Evolutionary conservation across 257 asterid species (phyloP).

Genomic region (Solanum medicagineum): DNA sequence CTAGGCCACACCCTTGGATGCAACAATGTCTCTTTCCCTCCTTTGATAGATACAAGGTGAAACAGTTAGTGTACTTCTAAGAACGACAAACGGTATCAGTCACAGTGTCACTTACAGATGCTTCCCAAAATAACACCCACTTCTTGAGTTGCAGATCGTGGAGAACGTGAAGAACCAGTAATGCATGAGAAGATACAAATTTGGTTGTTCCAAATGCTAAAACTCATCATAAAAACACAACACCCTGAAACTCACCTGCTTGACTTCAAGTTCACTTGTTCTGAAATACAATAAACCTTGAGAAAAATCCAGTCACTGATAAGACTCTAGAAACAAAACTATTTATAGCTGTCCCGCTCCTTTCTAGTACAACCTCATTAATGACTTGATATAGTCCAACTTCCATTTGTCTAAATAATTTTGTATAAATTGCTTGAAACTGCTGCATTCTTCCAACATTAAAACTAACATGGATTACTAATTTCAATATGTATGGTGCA

Average conservation of each 20-base stretch:
- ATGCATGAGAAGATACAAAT: neutral
- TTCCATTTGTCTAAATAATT: neutral
- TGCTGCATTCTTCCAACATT: neutral
- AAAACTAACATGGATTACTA: neutral
- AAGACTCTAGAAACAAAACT: neutral
- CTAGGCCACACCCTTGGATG: neutral
- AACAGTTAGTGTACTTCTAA: neutral
- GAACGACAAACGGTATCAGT: neutral
- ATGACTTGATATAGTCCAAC: neutral
- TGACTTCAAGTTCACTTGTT: neutral
- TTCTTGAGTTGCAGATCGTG: neutral
- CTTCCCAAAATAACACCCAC: neutral
- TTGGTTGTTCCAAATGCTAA: neutral
- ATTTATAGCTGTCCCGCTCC: neutral
- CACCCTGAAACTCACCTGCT: neutral
- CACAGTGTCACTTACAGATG: neutral
- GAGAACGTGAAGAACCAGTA: neutral
- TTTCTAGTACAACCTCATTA: neutral
- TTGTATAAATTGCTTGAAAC: neutral
- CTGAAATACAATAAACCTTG: neutral
- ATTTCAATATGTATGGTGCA: neutral
- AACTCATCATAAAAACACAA: neutral
- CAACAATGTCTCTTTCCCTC: neutral
- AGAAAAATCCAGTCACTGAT: neutral
- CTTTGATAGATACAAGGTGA: neutral